A percentile compares a stretch with the other conserved stretches of the same genome.
phyloP scores from a whole-genome alignment of 768 basidiomycete genomes.

The Leccinum subtestaceum region DNA sequence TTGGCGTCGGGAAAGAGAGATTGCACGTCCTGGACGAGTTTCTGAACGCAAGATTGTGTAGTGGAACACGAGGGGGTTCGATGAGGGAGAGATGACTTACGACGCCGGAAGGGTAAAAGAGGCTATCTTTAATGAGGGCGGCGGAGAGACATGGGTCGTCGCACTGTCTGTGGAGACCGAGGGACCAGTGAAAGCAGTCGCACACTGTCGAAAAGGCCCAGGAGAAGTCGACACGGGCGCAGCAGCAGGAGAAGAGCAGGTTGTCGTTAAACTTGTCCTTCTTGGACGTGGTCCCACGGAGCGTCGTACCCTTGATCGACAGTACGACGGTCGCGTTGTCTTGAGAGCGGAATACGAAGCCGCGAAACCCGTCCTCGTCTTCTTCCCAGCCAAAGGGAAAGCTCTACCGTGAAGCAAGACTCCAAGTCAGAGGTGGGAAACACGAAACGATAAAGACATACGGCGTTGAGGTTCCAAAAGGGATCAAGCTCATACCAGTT shows the following conservation, averaged over 20 bases:
- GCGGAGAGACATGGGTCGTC: slow-evolving; percentile 78
- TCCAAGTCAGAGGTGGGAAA: slow-evolving; percentile 1
- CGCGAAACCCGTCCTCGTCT: slow-evolving; percentile 72
- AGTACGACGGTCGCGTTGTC: slow-evolving; percentile 83
- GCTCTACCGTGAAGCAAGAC: slow-evolving; percentile 42
- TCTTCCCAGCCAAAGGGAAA: slow-evolving; percentile 81
- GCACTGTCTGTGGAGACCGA: slow-evolving; percentile 64
- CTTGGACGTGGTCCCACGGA: slow-evolving; percentile 82
- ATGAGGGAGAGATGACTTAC: slow-evolving; percentile 41
- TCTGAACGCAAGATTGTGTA: slow-evolving; percentile 30
- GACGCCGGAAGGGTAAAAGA: slow-evolving; percentile 90
- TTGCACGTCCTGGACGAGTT: slow-evolving; percentile 56
- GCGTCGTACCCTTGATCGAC: slow-evolving; percentile 87
- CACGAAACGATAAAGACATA: slow-evolving; percentile 19
- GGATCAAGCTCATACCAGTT: slow-evolving; percentile 83
- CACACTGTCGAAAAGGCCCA: slow-evolving; percentile 88
- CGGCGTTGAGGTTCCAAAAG: slow-evolving; percentile 61
- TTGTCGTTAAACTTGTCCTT: slow-evolving; percentile 95
- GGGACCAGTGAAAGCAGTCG: slow-evolving; percentile 61
- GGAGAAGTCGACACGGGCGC: slow-evolving; percentile 82
- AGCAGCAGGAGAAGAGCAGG: slow-evolving; percentile 88
- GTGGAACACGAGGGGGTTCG: neutral
- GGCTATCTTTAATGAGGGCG: slow-evolving; percentile 80
- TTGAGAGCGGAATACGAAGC: slow-evolving; percentile 79
- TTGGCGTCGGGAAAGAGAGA: slow-evolving; percentile 55